These are phyloP conservation scores for Citrullus mucosospermus DNA, from an alignment of 306 rosid genomes.

Conservation along the genomic window DNA sequence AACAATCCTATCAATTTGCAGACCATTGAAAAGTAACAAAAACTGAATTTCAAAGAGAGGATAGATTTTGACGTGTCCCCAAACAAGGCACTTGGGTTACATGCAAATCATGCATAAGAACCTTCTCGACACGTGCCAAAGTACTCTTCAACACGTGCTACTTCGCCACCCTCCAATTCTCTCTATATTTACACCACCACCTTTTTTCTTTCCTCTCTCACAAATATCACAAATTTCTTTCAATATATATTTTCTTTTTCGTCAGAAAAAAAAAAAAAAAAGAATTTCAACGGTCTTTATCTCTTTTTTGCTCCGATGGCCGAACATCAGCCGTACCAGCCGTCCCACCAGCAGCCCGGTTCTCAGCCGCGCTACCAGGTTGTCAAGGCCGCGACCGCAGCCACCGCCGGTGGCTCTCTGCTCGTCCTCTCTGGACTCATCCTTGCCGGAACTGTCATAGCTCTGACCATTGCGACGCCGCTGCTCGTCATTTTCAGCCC, in stretches of 20 bases:
- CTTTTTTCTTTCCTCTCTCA: neutral
- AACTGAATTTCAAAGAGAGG: neutral
- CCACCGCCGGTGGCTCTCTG: slow-evolving; percentile 58
- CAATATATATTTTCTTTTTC: too few relatives aligned
- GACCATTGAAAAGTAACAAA: neutral
- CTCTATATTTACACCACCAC: neutral
- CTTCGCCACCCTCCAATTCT: neutral
- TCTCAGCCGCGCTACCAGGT: slow-evolving; percentile 23
- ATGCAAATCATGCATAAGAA: slow-evolving; percentile 60
- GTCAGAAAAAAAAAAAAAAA: too few relatives aligned
- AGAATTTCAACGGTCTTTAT: too few relatives aligned
- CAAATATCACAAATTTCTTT: neutral
- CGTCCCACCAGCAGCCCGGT: neutral
- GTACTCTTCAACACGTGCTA: slow-evolving; percentile 23
- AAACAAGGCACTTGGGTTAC: slow-evolving; percentile 1
- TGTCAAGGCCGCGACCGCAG: slow-evolving; percentile 55
- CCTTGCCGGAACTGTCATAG: slow-evolving; percentile 44
- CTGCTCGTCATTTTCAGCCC: slow-evolving; percentile 76
- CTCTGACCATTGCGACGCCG: slow-evolving; percentile 48
- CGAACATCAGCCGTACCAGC: slow-evolving; percentile 15
- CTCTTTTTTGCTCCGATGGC: slow-evolving; percentile 23
- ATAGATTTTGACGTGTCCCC: neutral
- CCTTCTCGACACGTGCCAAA: slow-evolving; percentile 37
- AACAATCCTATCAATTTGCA: neutral
- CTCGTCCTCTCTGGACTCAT: slow-evolving; percentile 44